Conservation (phyloP, 2,329 filamentous ascomycete species). For the Hirsutella rhossiliensis region DNA sequence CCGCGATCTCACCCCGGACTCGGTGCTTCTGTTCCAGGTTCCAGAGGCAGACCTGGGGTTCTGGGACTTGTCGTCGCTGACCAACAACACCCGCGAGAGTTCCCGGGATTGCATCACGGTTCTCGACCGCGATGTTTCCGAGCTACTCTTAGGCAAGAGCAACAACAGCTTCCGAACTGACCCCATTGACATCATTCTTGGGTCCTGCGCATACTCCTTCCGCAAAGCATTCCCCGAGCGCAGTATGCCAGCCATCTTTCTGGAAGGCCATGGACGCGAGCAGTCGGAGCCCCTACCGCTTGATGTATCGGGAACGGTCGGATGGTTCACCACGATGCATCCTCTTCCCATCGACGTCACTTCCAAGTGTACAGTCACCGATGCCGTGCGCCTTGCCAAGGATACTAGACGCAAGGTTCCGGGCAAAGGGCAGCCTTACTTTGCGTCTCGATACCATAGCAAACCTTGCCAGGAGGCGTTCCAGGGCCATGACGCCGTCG, state of each 20-base stretch:
- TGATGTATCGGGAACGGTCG: conserved; percentile 25
- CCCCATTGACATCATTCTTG: conserved; percentile 25
- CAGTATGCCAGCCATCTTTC: conserved; percentile 20
- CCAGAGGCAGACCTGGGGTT: conserved; percentile 6
- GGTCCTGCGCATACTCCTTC: conserved; percentile 21
- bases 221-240: conserved; percentile 19
- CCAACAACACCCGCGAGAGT: conserved; percentile 3
- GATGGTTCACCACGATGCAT: conserved; percentile 32
- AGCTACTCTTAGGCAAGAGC: conserved; percentile 8
- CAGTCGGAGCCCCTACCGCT: conserved; percentile 8
- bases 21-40: conserved; percentile 1
- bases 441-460: conserved; percentile 20
- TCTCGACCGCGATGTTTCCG: neutral
- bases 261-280: conserved; percentile 29
- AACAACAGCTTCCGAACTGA: conserved; percentile 20
- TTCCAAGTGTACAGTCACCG: neutral
- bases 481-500: conserved; percentile 22
- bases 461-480: conserved; percentile 16
- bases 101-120: conserved; percentile 3
- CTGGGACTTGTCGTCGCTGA: conserved; percentile 5
- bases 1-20: neutral
- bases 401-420: conserved; percentile 20
- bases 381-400: conserved; percentile 15
- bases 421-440: conserved; percentile 30
- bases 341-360: conserved; percentile 14